These are phyloP conservation scores for Calvatia gigantea DNA, from an alignment of 768 basidiomycete genomes.

Conservation along the genomic window DNA sequence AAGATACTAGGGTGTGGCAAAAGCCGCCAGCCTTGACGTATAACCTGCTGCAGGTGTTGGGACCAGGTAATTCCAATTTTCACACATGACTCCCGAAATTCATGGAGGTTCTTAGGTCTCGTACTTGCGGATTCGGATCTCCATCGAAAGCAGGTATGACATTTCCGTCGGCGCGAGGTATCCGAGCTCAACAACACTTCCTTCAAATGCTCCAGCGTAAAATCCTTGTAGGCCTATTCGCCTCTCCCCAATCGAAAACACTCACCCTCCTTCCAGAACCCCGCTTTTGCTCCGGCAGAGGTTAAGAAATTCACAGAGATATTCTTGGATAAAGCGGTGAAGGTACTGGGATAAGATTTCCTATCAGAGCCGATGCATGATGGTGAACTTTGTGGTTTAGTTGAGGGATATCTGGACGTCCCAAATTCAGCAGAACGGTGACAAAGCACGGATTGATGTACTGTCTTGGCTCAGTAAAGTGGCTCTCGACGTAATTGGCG, in stretches of 20 bases:
- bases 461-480: slow-evolving; percentile 61
- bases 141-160: slow-evolving; percentile 38
- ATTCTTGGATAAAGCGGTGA: slow-evolving; percentile 48
- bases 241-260: neutral
- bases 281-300: slow-evolving; percentile 58
- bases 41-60: slow-evolving; percentile 38
- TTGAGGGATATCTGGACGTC: slow-evolving; percentile 45
- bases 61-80: slow-evolving; percentile 25
- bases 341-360: slow-evolving; percentile 28
- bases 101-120: slow-evolving; percentile 33
- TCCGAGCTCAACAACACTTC: neutral
- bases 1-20: slow-evolving; percentile 47
- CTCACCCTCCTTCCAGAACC: slow-evolving; percentile 39
- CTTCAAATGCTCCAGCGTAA: neutral
- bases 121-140: slow-evolving; percentile 42
- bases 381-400: slow-evolving; percentile 21
- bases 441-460: slow-evolving; percentile 44
- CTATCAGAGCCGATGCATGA: neutral
- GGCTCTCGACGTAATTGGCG: slow-evolving; percentile 75
- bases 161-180: neutral
- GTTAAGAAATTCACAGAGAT: slow-evolving; percentile 50
- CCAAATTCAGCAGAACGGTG: slow-evolving; percentile 27
- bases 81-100: neutral
- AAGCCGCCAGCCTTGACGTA: slow-evolving; percentile 43
- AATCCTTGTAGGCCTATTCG: neutral